Base-by-base conservation (phyloP, 495 filamentous ascomycete species). In the Talaromyces nanjingensis region DNA sequence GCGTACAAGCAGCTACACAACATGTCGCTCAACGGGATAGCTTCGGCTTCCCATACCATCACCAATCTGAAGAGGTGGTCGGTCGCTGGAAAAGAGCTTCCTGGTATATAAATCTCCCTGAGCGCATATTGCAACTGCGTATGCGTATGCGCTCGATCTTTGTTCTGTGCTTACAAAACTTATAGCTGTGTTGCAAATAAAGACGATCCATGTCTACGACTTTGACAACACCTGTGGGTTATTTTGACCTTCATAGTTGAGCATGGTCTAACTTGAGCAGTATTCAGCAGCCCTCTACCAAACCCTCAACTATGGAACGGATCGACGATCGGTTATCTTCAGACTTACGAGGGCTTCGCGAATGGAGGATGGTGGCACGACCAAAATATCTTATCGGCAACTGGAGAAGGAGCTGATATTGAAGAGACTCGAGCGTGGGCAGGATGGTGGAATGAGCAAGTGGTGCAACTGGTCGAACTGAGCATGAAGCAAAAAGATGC, bases 351-450 rank as follows among this genome's bases (percentile, higher is more conserved):
- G 62, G 79, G 81, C 59, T 93, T 99, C 62, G 77, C 86, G 31
- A 89, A 88, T 65, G 94, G 94, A 62, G 93, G 96, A 34, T 99
- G 94, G 94, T 99, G 94, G 94, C 94, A 99, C 74, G 92, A 98
- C 70, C 78, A 87, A 24, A 84, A 86, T 45, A 89, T 99, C 62
- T 86, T 99, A 18, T 84, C 88, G 24, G 88, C 93, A 4, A 96
- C 91, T 3, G 94, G 94, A 22, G 86, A 91, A 64, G 94, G 96
- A 3, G 70, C 89, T 5, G 91, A 91, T 49, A 82, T 84, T 33
- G 94, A 98, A 74, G 93, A 98, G 72, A 78, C 82, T 52, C 85
- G 85, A 16, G 91, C 83, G 3, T 99, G 96, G 96, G 74, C 88
- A 58, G 92, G 92, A 14, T 99, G 92, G 91, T 99, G 96, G 96